A percentile compares a stretch with the other conserved stretches of the same genome.
phyloP scores from a whole-genome alignment of 192 early-diverging fungal genomes.

The Paraglomus occultum region DNA sequence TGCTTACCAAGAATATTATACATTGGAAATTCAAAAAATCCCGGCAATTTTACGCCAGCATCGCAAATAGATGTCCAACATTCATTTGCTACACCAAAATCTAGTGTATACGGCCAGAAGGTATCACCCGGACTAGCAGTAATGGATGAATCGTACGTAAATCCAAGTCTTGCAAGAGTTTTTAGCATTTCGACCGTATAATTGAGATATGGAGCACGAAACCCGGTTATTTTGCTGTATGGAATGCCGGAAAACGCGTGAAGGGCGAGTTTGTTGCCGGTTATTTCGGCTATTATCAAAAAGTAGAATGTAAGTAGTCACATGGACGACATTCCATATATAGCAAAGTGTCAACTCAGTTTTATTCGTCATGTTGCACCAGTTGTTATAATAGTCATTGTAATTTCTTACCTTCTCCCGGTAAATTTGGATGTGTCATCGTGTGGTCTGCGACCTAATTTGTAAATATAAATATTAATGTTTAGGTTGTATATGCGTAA shows the following conservation, averaged over 20 bases:
- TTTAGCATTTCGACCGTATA: conserved; percentile 49
- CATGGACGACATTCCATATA: not conserved
- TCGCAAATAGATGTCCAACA: conserved; percentile 55
- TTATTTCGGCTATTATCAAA: conserved; percentile 34
- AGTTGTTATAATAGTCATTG: not conserved
- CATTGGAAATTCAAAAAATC: conserved; percentile 70
- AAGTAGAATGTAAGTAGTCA: not conserved
- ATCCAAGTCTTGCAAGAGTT: conserved; percentile 42
- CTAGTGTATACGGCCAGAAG: conserved; percentile 69
- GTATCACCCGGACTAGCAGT: conserved; percentile 46
- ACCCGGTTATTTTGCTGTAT: conserved; percentile 54
- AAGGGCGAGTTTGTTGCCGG: conserved; percentile 39
- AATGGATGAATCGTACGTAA: conserved; percentile 57
- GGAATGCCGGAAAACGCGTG: conserved; percentile 61
- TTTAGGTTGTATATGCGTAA: not conserved
- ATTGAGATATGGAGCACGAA: conserved; percentile 65
- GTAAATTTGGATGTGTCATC: conserved; percentile 44
- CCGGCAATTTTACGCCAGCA: conserved; percentile 41
- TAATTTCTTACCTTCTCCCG: conserved; percentile 34
- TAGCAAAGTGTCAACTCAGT: not conserved
- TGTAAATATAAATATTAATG: not conserved
- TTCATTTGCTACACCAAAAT: conserved; percentile 61
- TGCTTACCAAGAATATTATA: conserved; percentile 47
- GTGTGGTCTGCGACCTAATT: conserved; percentile 56
- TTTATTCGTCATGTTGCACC: not conserved